These are phyloP conservation scores for Globisporangium sylvaticum DNA, from an alignment of 352 stramenopile species.

Conservation along the genomic window DNA sequence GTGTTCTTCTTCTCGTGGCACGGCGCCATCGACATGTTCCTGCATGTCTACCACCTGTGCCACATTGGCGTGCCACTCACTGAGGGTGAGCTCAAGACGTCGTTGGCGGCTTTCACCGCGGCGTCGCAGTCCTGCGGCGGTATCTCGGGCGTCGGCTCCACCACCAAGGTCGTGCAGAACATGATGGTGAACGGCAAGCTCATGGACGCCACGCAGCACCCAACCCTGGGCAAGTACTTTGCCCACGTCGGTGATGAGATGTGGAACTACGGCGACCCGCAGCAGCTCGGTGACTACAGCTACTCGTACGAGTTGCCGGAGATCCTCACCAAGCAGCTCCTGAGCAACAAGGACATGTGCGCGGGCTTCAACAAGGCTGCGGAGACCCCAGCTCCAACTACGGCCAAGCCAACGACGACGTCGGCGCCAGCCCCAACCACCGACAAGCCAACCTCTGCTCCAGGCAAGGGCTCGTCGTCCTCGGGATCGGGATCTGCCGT, in stretches of 20 bases:
- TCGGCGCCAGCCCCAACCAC: neutral
- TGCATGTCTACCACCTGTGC: conserved; percentile 64
- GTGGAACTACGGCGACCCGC: conserved; percentile 58
- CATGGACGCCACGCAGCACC: conserved; percentile 53
- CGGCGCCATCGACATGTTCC: conserved; percentile 59
- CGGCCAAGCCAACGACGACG: conserved; percentile 28
- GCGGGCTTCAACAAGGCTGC: conserved; percentile 33
- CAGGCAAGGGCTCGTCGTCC: neutral
- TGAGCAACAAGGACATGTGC: conserved; percentile 65
- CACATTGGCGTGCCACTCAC: conserved; percentile 47
- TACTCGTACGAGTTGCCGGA: conserved; percentile 68
- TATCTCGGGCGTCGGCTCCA: conserved; percentile 35
- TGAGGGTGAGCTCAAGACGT: conserved; percentile 33
- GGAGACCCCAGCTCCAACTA: conserved; percentile 13
- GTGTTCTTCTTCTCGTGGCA: conserved; percentile 77
- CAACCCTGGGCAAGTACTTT: conserved; percentile 60
- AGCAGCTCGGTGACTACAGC: conserved; percentile 58
- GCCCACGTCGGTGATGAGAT: conserved; percentile 41
- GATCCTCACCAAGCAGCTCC: conserved; percentile 49
- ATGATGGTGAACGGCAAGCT: conserved; percentile 35
- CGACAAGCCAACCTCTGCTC: neutral
- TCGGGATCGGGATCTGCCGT: conserved; percentile 7
- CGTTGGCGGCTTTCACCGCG: conserved; percentile 33
- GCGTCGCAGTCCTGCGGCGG: conserved; percentile 42
- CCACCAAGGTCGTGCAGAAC: conserved; percentile 37